Evolutionary conservation across 805 yeast genomes (phyloP).

Genomic region (Ogataea saltuana): DNA sequence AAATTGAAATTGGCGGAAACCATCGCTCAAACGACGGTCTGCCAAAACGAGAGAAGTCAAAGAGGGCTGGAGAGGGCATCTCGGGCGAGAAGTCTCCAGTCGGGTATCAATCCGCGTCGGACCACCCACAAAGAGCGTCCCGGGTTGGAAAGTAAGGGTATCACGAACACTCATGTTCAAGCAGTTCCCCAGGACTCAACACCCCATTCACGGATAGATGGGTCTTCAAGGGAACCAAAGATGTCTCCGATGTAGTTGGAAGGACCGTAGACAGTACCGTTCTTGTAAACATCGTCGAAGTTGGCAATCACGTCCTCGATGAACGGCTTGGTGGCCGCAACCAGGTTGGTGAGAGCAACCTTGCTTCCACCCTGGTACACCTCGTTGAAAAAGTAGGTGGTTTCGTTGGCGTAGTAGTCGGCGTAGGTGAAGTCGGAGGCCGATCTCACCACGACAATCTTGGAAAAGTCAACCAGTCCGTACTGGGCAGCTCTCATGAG

Average conservation of each 20-base stretch:
- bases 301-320: conserved; percentile 52
- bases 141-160: not conserved
- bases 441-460: conserved; percentile 61
- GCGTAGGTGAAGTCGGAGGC: conserved; percentile 59
- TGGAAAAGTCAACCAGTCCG: conserved; percentile 56
- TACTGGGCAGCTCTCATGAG: conserved; percentile 52
- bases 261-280: conserved; percentile 37
- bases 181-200: conserved; percentile 24
- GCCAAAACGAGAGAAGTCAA: conserved; percentile 14
- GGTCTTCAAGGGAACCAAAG: conserved; percentile 53
- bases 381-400: conserved; percentile 52
- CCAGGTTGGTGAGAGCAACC: conserved; percentile 53
- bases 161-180: not conserved
- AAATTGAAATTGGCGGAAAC: too few relatives aligned
- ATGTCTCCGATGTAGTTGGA: conserved; percentile 63
- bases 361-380: conserved; percentile 52
- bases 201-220: conserved; percentile 26
- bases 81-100: not conserved
- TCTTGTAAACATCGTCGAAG: conserved; percentile 42
- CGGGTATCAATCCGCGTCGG: too few relatives aligned
- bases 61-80: not conserved
- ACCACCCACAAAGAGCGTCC: not conserved
- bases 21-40: too few relatives aligned
- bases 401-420: conserved; percentile 35
- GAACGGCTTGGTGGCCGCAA: conserved; percentile 54